Base-by-base conservation (phyloP, 148 eudicot species). In the Rhododendron molle region DNA sequence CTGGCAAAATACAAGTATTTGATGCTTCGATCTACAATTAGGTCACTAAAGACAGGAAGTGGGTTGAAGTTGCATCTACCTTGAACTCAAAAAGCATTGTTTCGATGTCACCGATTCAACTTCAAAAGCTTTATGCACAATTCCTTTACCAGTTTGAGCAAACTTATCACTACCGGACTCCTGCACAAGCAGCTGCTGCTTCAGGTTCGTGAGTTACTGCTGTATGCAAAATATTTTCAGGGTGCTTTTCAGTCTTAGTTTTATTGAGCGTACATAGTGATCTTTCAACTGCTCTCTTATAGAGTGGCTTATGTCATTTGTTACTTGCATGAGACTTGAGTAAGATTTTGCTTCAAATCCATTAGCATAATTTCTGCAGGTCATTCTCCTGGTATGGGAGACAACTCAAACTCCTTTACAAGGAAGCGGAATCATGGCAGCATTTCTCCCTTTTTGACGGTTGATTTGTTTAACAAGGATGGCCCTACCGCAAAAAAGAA, bases 121-220 rank as follows among this genome's bases (percentile, higher is more conserved):
- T 91, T 85, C 91, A 87, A 80, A 90, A 85, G 82, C 78, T 89
- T 21, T 91, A 91, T 80, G 88, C 82, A 73, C 83, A 43, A 32
- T 85, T 91, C 46, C 88, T 91, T 47, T 87, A 28, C 85, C 90
- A 87, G 80, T 90, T 83, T 78, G 93, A 91, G 89, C 92, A 88
- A 83, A 86, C 83, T 81, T 85, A 90, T 86, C 85, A 65, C 85
- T 85, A 88, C 47, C 81, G 90, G 26, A 69, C 74, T 73, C 82
- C 89, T 12, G 76, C 71, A 47, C 83, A 81, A 85, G 81, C 18
- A 54, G 71, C 65, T 47, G 67, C 46, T 11, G 30, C 83, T 56
- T 56, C 76, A 85, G 76, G 86, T 78, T 76, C 46, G 43, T 71
- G 30, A 86, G 74, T 65, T 86, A 47, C 83, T 32, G 81, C 1